A percentile compares a stretch with the other conserved stretches of the same genome.
These are phyloP conservation scores for Hypomyces rosellus DNA, from an alignment of 2,329 filamentous ascomycete genomes.

Conservation along the genomic window DNA sequence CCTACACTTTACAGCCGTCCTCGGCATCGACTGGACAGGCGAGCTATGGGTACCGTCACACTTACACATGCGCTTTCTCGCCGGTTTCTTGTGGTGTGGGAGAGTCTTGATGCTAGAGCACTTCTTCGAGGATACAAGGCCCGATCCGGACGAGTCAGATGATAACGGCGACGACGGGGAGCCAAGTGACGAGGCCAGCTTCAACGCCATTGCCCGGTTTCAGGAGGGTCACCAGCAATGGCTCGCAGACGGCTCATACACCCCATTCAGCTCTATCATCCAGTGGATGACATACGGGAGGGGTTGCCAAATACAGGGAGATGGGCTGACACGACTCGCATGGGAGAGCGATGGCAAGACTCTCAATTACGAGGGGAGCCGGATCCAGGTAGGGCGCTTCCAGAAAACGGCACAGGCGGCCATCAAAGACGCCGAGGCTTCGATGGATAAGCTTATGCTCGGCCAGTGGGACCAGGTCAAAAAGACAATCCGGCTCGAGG, in stretches of 20 bases:
- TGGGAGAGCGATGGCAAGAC: no score
- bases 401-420: no score
- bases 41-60: neutral
- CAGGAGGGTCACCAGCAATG: neutral
- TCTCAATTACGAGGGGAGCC: no score
- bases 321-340: no score
- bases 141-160: neutral
- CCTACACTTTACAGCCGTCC: neutral
- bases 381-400: no score
- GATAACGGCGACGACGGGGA: neutral
- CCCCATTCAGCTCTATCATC: neutral
- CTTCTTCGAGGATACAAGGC: neutral
- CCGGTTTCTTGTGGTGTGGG: neutral
- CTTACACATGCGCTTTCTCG: neutral
- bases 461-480: neutral
- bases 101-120: neutral
- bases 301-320: neutral
- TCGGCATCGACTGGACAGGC: neutral
- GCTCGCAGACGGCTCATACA: neutral
- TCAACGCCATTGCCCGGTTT: neutral
- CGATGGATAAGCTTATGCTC: neutral
- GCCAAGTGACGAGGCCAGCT: neutral
- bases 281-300: slow-evolving; percentile 1
- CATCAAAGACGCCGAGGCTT: no score
- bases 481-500: neutral